Evolutionary conservation across 345 rosid species (phyloP), one percentile per base, ranked within the genome.

Genomic region (Litchi chinensis): DNA sequence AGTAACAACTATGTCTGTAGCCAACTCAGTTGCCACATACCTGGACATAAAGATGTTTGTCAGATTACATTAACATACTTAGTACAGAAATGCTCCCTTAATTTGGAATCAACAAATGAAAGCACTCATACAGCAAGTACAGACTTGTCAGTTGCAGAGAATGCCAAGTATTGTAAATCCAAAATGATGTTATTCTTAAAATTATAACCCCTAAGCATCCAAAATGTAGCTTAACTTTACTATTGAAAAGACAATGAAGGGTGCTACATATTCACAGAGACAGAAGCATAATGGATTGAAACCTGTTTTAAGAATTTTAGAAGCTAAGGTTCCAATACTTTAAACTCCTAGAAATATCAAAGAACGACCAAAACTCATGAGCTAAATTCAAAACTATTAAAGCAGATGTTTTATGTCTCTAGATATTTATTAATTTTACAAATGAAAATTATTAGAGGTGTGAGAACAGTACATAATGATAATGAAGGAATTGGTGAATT

Each of bases 1-100:
- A 60, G 82, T 85, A 26, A 92, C 56, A 22, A 84, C 89, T 68
- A 91, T 77, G 74, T 92, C 97, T 12, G 91, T 84, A 2, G 91
- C 89, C 82, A 92, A 77, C 76, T 92, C 97, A 5, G 90, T 85
- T 71, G 93, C 90, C 62, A 91, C 90, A 66, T 85, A 88, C 84
- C 97, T 92, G 85, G 21, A 75, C 13, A 70, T 21, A 76, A 48
- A 78, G 52, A 77, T 43, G 44, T 41, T 69, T 37, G 15, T 68
- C 65, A 50, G 43, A 48, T 80, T 50, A 72, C 24, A 59, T 74
- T 26, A 70, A 77, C 37, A 57, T 46, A 77, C 37, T 19, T 10
- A 28, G 52, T 5, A 41, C 32, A 22, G 19, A 83, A 52, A 57
- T 9, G 48, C 56, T 44, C 41, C 71, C 54, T 74, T 62, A 18